Percentiles rank a stretch among this genome's conserved stretches.
These are phyloP conservation scores for Penicillium cataractarum DNA, from an alignment of 495 filamentous ascomycete species.

Conservation along the genomic window DNA sequence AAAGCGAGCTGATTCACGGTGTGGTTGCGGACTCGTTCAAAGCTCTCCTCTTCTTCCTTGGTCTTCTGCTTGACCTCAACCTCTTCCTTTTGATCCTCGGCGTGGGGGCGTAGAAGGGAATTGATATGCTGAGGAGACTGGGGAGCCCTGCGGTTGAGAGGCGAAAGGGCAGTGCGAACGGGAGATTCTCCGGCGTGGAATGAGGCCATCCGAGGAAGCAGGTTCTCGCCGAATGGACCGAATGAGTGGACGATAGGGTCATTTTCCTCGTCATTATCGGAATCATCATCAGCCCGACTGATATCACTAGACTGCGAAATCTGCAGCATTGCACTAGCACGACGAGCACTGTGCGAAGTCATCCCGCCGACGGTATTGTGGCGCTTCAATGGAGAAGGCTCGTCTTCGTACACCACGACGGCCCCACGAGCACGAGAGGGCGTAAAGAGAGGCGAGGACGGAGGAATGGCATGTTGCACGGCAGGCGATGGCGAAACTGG, in stretches of 20 bases:
- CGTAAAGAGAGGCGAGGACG: constrained; percentile 47
- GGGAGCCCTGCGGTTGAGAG: constrained; percentile 33
- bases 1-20: constrained; percentile 95
- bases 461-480: constrained; percentile 43
- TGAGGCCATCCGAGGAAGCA: constrained; percentile 76
- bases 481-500: constrained; percentile 78
- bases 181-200: constrained; percentile 65
- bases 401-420: constrained; percentile 68
- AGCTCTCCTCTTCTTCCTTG: constrained; percentile 38
- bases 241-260: constrained; percentile 90
- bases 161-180: constrained; percentile 40
- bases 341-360: constrained; percentile 29
- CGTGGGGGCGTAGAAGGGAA: constrained; percentile 40
- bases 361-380: constrained; percentile 31
- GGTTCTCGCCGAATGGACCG: constrained; percentile 81
- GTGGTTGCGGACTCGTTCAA: constrained; percentile 65
- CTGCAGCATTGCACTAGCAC: constrained; percentile 37
- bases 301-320: constrained; percentile 60
- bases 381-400: constrained; percentile 46
- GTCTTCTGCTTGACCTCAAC: constrained; percentile 35
- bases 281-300: constrained; percentile 61
- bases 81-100: constrained; percentile 30
- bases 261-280: constrained; percentile 88
- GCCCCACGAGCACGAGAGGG: constrained; percentile 47
- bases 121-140: constrained; percentile 43